phyloP scores from a whole-genome alignment of 2,329 filamentous ascomycete genomes.

The Pyricularia pennisetigena region DNA sequence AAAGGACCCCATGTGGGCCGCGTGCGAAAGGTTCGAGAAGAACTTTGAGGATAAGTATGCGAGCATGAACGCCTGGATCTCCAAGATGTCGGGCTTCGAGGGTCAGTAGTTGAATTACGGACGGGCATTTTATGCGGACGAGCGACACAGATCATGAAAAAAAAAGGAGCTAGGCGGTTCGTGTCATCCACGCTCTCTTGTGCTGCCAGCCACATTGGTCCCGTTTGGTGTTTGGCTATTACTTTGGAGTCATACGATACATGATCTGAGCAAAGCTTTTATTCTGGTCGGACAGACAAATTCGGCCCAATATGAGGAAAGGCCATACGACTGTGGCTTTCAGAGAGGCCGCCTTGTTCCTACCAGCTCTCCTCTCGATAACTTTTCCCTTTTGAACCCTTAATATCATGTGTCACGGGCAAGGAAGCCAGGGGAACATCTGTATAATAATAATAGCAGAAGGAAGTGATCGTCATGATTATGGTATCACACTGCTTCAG shows the following conservation, averaged over 20 bases:
- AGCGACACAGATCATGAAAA: neutral
- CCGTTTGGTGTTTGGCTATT: neutral
- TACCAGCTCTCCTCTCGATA: neutral
- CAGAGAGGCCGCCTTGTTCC: neutral
- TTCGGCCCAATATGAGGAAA: neutral
- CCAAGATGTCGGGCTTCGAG: constrained; percentile 39
- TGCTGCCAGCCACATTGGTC: neutral
- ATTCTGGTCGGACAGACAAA: neutral
- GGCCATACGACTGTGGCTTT: neutral
- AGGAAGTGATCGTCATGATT: neutral
- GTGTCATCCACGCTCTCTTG: neutral
- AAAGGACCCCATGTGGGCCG: constrained; percentile 41
- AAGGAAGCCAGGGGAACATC: neutral
- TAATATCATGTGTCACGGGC: neutral
- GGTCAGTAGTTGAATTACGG: neutral
- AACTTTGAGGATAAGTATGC: constrained; percentile 34
- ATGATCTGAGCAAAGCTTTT: neutral
- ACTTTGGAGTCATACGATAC: neutral
- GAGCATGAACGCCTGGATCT: constrained; percentile 50
- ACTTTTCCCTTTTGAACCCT: neutral
- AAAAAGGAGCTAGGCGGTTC: neutral
- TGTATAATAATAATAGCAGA: neutral
- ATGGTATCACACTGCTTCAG: neutral
- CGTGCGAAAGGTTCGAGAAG: constrained; percentile 48
- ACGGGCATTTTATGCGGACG: neutral